Evolutionary conservation across 768 basidiomycete genomes (phyloP).

Genomic region (Calocybe cyanea): DNA sequence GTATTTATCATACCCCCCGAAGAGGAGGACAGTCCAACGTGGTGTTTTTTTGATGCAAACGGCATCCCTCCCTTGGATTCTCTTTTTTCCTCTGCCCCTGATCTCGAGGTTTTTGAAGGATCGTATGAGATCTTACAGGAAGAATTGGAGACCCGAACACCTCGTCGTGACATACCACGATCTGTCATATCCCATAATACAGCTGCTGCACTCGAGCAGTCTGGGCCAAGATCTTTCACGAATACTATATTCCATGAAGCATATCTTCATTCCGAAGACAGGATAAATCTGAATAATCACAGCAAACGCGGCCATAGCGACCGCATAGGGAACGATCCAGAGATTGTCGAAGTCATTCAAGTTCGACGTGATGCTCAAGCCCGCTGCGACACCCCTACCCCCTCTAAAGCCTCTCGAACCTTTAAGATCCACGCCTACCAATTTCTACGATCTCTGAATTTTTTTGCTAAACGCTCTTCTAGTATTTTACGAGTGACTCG

Average conservation of each 20-base stretch:
- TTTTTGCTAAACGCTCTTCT: conserved; percentile 30
- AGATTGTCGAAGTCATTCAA: conserved; percentile 59
- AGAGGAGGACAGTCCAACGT: conserved; percentile 51
- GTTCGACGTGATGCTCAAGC: conserved; percentile 36
- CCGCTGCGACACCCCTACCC: conserved; percentile 13
- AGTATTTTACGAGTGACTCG: conserved; percentile 34
- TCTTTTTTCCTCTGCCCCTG: conserved; percentile 17
- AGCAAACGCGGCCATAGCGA: conserved; percentile 18
- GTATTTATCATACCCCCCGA: conserved; percentile 58
- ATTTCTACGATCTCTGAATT: conserved; percentile 45
- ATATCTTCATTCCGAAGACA: conserved; percentile 21
- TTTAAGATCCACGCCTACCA: conserved; percentile 43
- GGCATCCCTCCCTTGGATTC: conserved; percentile 13
- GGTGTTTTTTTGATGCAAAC: conserved; percentile 56
- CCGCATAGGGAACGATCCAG: conserved; percentile 41
- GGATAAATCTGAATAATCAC: conserved; percentile 23
- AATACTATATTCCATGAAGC: conserved; percentile 26
- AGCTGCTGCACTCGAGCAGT: conserved; percentile 22
- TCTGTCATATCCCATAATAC: conserved; percentile 7
- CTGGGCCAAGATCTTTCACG: conserved; percentile 25
- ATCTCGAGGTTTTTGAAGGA: conserved; percentile 31
- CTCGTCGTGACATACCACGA: conserved; percentile 9
- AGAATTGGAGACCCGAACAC: conserved; percentile 17
- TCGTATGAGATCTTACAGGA: conserved; percentile 21
- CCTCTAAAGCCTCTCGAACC: conserved; percentile 35